Base-by-base conservation (phyloP, 768 basidiomycete genomes). In the Neoboletus magnificus region DNA sequence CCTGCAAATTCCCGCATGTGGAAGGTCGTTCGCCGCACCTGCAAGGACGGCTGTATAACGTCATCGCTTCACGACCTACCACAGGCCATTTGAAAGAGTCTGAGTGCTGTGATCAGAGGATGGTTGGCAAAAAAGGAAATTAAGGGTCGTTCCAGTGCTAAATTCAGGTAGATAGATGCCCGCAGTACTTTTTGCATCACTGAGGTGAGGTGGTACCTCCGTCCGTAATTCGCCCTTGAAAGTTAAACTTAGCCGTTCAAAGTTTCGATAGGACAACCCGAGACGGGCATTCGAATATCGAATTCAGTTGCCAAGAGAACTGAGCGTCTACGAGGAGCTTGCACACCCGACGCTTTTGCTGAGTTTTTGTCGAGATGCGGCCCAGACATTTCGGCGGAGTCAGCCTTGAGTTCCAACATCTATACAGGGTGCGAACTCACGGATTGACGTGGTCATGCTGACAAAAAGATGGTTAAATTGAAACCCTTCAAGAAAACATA, bases 211-310 rank as follows among this genome's bases (percentile, higher is more conserved):
- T 20, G 5, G 7, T 23, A 35, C 45, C 46, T 44, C 39, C 47
- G 36, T 10, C 44, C 22, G 22, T 41, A 27, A 16, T 62, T 22
- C 22, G 32, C 22, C 16, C 30, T 50, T 47, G 35, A 52, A 39
- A 20, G 41, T 23, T 37, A 15, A 58, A 49, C 61, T 54, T 47
- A 40, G 52, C 58, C 54, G 50, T 46, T 54, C 62, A 60, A 60
- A 30, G 62, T 64, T 54, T 57, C 39, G 36, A 45, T 37, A 52
- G 25, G 32, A 39, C 39, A 30, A 25, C 29, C 32, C 9, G 15
- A n/a, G 44, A 48, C 22, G 47, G 50, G 16, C 16, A 22, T 16
- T 27, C 16, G 20, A 41, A n/a, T 20, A 23, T 59, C 25, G 23
- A 51, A 36, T 39, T 50, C 37, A 52, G 43, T 55, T 50, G 36